Percentiles rank a stretch among this genome's conserved stretches.
phyloP scores from a whole-genome alignment of 2,329 filamentous ascomycete genomes.

The Seiridium cupressi region DNA sequence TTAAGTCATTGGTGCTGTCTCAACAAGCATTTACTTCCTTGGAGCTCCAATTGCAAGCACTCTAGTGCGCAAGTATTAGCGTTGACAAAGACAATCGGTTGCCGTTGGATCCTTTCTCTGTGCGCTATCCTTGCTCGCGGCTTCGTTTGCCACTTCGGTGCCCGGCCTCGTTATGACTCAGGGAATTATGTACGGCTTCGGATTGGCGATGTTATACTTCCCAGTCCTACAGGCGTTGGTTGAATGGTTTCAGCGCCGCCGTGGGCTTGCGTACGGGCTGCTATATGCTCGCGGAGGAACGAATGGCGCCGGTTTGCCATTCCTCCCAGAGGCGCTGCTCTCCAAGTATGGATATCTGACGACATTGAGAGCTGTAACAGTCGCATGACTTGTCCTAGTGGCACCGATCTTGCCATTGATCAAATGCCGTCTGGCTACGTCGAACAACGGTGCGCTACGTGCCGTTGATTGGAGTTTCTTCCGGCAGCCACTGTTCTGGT shows the following conservation, averaged over 20 bases:
- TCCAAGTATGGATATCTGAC: constrained; percentile 48
- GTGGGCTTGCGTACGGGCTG: constrained; percentile 61
- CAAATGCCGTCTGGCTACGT: constrained; percentile 51
- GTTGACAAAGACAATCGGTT: constrained; percentile 38
- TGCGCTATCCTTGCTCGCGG: constrained; percentile 44
- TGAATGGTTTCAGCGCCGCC: constrained; percentile 59
- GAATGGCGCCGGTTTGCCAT: constrained; percentile 48
- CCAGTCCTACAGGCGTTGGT: constrained; percentile 41
- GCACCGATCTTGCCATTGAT: constrained; percentile 57
- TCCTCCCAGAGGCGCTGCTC: constrained; percentile 53
- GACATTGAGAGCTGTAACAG: constrained; percentile 53
- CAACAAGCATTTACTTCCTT: constrained; percentile 61
- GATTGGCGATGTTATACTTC: constrained; percentile 53
- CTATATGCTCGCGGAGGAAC: constrained; percentile 58
- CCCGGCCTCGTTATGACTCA: constrained; percentile 58
- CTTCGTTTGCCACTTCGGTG: constrained; percentile 51
- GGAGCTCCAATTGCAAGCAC: constrained; percentile 48
- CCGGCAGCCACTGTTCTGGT: constrained; percentile 49
- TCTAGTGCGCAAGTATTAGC: constrained; percentile 41
- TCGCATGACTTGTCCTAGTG: constrained; percentile 47
- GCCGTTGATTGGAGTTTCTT: constrained; percentile 49
- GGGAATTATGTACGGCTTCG: constrained; percentile 59
- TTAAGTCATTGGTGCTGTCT: constrained; percentile 62
- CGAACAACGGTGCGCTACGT: constrained; percentile 28
- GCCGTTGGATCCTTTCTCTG: constrained; percentile 49